Evolutionary conservation across 140 eudicot genomes (phyloP), one percentile per base, ranked within the genome.

Genomic region (Senecio squalidus): DNA sequence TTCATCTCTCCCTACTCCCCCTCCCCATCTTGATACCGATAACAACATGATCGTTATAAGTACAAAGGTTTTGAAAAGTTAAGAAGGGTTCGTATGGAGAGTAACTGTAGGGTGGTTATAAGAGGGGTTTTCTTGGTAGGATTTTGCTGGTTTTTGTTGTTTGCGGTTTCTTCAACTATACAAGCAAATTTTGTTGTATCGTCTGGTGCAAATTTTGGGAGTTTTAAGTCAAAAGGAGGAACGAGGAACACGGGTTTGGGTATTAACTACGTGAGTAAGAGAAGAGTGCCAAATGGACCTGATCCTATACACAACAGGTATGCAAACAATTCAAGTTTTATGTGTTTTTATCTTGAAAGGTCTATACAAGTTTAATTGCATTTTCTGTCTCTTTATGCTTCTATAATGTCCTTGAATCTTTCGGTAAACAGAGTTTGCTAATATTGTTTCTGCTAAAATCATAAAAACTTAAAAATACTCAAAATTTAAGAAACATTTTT

Each of bases 231-330:
- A 17, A 58, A 40, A 27, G 79, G 61, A 71, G 71, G 9, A 40
- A 39, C 62, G 49, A 61, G 66, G 77, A 43, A 22, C 34, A 34
- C 18, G 1, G 60, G 68, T 33, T 68, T 43, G 38, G 58, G 69
- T 63, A 38, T 75, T 18, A 64, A 75, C 55, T 70, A 51, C 47
- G 95, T 73, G 44, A 89, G 97, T 85, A 89, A 84, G 81, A 77
- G 97, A 77, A 71, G 97, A 64, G 95, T 89, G 28, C 97, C 97
- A 18, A 89, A 75, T 55, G 97, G 92, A 52, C 92, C 97, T 62
- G 92, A 89, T 76, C 95, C 97, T 62, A 82, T 88, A 43, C 96
- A 88, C 74, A 88, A 88, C 91, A 81, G 94, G 96, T 88, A 84
- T 24, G 44, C 36, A 44, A 49, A 30, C 34, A 38, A 16, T 45